Conservation (phyloP, 441 rosid genomes). For the Adansonia grandidieri region DNA sequence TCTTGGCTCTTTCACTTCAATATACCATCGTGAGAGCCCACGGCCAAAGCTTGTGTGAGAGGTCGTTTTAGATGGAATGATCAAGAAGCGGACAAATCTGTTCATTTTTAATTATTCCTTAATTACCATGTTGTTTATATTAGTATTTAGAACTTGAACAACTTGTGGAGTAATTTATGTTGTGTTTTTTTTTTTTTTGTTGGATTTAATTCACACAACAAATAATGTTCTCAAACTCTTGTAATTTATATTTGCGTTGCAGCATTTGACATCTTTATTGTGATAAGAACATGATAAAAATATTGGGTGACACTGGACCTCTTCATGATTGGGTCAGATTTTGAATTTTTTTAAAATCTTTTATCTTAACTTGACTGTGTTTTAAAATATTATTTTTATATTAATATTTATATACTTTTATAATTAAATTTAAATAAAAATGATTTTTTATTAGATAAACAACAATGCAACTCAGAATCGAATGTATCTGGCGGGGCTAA, state of each 20-base stretch:
- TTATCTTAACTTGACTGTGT: no score
- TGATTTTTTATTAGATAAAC: no score
- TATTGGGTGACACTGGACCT: no score
- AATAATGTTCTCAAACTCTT: background rate
- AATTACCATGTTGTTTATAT: slow-evolving; percentile 5
- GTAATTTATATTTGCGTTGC: background rate
- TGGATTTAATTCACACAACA: slow-evolving; percentile 11
- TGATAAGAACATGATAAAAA: no score
- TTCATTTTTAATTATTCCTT: background rate
- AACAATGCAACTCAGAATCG: no score
- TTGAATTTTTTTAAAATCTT: no score
- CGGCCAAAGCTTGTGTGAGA: background rate
- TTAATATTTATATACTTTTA: no score
- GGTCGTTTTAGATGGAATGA: background rate
- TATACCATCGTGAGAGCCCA: slow-evolving; percentile 38
- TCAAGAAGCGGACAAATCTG: background rate
- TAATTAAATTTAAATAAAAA: no score
- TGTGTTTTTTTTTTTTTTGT: background rate
- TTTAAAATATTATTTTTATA: no score
- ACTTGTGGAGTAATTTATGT: background rate
- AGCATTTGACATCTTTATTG: background rate
- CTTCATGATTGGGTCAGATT: no score
- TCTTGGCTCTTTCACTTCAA: slow-evolving; percentile 71
- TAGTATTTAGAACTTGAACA: background rate
- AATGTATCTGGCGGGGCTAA: no score